Base-by-base conservation (phyloP, 306 rosid genomes). In the Albizia julibrissin region DNA sequence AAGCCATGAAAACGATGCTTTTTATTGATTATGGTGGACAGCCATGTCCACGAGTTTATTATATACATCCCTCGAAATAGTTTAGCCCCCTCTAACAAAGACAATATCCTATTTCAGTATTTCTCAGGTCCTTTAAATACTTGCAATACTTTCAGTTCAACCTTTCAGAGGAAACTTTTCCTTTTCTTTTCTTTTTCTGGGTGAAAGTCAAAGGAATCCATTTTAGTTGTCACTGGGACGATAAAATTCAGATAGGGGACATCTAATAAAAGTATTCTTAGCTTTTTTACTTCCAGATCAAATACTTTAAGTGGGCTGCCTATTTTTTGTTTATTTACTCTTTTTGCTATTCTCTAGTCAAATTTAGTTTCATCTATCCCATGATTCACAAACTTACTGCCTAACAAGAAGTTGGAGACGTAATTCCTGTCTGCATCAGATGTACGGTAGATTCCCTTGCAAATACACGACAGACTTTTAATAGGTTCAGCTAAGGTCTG, bases 371-470 rank as follows among this genome's bases (percentile, higher is more conserved):
- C 66, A 78, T 5, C 8, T 37, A 37, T 52, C 46, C 56, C 49
- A 69, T 33, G 65, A 34, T 29, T 83, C 44, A 70, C 58, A 61
- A 78, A 75, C 33, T 33, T 77, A 59, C 58, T 37, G 77, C n/a
- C 84, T 84, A 85, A 64, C 78, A 85, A 69, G 75, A 88, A 83
- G 79, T 80, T 80, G 56, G 83, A 74, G 65, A 77, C 78, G 59
- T 19, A 37, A 33, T 73, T 43, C 50, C 65, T 86, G 87, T 82
- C 88, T 84, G 87, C 85, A 84, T 77, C 72, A 81, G 54, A 31
- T 67, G 68, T 80, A 79, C 86, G 81, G 21, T 19, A 81, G 88
- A 88, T 83, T 84, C 84, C 76, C 75, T 75, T 37, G 78, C 72
- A 74, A 81, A 80, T 79, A 74, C 62, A 69, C 22, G 59, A 72